These are phyloP conservation scores for Hypoxylon sp. DNA, from an alignment of 2,329 filamentous ascomycete genomes.

Conservation along the genomic window DNA sequence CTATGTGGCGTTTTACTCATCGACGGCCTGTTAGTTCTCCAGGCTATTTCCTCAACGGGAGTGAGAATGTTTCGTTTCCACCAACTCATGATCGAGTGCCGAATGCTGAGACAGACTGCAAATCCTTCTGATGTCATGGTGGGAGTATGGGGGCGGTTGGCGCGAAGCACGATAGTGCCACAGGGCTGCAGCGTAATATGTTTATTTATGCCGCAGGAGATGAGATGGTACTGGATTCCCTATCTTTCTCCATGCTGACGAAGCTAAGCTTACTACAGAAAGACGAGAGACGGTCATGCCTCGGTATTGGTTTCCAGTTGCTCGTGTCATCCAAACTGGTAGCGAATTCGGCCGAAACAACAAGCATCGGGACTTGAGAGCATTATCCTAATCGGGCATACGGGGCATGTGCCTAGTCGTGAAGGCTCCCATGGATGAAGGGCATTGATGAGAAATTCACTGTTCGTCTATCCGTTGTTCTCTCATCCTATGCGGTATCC, in stretches of 20 bases:
- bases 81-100: conserved; percentile 22
- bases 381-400: background rate
- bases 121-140: conserved; percentile 32
- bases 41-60: conserved; percentile 12
- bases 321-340: conserved; percentile 14
- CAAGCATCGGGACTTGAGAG: background rate
- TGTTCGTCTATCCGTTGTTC: background rate
- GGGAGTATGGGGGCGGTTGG: conserved; percentile 9
- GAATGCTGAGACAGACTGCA: conserved; percentile 28
- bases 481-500: background rate
- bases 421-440: background rate
- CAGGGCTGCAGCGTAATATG: conserved; percentile 40
- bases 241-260: conserved; percentile 7
- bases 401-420: background rate
- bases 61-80: conserved; percentile 10
- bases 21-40: background rate
- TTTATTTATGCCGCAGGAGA: conserved; percentile 41
- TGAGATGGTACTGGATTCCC: conserved; percentile 16
- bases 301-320: conserved; percentile 16
- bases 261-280: conserved; percentile 31
- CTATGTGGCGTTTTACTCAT: conserved; percentile 16
- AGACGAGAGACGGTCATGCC: conserved; percentile 1
- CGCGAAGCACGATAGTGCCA: conserved; percentile 28
- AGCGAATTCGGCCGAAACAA: background rate
- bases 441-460: background rate